phyloP scores from a whole-genome alignment of 129 eudicot genomes.

The Artemisia argyi region DNA sequence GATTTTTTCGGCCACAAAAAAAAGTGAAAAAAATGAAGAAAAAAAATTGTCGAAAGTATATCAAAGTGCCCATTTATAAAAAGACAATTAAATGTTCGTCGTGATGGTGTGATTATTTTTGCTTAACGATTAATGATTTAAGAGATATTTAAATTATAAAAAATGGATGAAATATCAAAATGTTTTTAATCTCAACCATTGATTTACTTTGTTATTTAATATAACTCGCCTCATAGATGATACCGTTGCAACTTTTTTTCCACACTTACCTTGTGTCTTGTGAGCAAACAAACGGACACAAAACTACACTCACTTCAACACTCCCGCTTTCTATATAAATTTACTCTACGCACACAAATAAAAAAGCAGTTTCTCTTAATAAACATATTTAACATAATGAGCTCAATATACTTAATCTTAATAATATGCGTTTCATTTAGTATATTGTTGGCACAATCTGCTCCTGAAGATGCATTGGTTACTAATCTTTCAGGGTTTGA shows the following conservation, averaged over 20 bases:
- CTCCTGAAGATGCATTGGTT: slow-evolving; percentile 52
- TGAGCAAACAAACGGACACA: slow-evolving; percentile 29
- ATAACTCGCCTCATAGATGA: too few species aligned
- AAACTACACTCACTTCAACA: slow-evolving; percentile 23
- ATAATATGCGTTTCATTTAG: slow-evolving; percentile 14
- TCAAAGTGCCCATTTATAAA: too few species aligned
- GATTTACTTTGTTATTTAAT: too few species aligned
- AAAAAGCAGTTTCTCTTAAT: background rate
- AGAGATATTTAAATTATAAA: too few species aligned
- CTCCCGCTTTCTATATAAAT: slow-evolving; percentile 1
- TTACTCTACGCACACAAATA: background rate
- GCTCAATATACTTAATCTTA: slow-evolving; percentile 13
- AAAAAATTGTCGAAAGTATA: too few species aligned
- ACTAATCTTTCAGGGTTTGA: slow-evolving; percentile 67
- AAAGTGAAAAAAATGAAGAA: too few species aligned
- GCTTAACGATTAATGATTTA: too few species aligned
- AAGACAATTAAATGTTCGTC: too few species aligned
- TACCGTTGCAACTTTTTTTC: slow-evolving; percentile 17
- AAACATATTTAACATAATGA: slow-evolving; percentile 21
- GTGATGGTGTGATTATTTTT: too few species aligned
- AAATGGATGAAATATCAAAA: too few species aligned
- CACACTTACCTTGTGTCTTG: slow-evolving; percentile 50
- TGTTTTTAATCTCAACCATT: too few species aligned
- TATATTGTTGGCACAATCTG: slow-evolving; percentile 46
- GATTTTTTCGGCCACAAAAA: too few species aligned